Conservation (phyloP, 768 basidiomycete genomes). For the Mycena epipterygia region DNA sequence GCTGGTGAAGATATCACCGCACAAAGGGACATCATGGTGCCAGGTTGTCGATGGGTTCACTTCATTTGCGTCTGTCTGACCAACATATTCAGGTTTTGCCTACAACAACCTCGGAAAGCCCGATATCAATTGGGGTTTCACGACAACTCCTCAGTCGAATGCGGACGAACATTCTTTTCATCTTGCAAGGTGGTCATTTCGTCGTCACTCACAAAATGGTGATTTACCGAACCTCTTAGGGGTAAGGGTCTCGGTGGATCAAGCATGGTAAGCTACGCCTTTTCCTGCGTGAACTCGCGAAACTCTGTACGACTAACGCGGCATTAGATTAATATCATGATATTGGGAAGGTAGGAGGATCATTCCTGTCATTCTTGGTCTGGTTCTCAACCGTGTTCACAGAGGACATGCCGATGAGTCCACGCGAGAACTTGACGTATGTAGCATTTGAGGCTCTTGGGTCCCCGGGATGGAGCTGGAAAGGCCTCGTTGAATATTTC, state of each 20-base stretch:
- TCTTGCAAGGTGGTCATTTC: conserved; percentile 11
- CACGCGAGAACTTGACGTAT: conserved; percentile 22
- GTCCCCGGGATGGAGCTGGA: conserved; percentile 31
- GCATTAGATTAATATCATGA: conserved; percentile 32
- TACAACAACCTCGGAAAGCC: conserved; percentile 35
- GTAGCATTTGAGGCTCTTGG: conserved; percentile 36
- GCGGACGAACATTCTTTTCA: conserved; percentile 20
- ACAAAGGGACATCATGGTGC: not conserved
- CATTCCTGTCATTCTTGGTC: not conserved
- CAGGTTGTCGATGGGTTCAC: not conserved
- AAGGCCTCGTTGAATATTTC: conserved; percentile 33
- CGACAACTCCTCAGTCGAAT: conserved; percentile 24
- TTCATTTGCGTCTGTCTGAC: not conserved
- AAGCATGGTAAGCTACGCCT: conserved; percentile 29
- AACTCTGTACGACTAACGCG: too few species aligned
- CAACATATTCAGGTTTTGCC: conserved; percentile 26
- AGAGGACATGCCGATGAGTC: conserved; percentile 37
- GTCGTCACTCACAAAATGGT: not conserved
- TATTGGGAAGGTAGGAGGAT: conserved; percentile 29
- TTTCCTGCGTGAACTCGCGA: not conserved
- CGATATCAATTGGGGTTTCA: conserved; percentile 34
- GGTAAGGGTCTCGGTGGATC: conserved; percentile 37
- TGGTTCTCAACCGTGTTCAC: not conserved
- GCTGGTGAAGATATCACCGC: conserved; percentile 38
- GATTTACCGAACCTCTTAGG: conserved; percentile 2